phyloP scores from a whole-genome alignment of 495 filamentous ascomycete genomes.

The Daldinia grandis region DNA sequence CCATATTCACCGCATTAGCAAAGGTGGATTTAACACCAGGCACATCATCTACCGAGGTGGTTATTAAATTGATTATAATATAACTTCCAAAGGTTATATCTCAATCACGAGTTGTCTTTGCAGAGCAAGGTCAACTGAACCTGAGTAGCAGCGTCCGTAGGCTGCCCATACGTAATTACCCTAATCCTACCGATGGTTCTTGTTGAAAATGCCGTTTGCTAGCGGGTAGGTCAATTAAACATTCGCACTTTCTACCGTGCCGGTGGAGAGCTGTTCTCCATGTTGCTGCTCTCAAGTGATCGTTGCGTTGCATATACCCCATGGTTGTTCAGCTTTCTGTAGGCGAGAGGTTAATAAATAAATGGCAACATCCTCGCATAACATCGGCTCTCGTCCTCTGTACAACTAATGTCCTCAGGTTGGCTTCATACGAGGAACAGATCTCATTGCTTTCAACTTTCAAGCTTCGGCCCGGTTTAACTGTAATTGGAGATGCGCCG shows the following conservation, averaged over 20 bases:
- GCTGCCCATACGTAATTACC: neutral
- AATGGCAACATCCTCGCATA: neutral
- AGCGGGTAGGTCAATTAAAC: neutral
- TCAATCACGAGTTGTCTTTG: neutral
- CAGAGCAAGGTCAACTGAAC: neutral
- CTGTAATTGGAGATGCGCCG: neutral
- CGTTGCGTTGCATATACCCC: neutral
- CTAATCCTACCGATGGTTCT: neutral
- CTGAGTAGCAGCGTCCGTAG: neutral
- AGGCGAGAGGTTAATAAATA: neutral
- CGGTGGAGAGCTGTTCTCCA: constrained; percentile 1
- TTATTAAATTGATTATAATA: too few species aligned
- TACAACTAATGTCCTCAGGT: neutral
- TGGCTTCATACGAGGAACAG: neutral
- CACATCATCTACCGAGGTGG: neutral
- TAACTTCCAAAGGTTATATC: neutral
- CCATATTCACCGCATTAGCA: too few species aligned
- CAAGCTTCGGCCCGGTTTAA: constrained; percentile 12
- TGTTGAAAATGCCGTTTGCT: neutral
- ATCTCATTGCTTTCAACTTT: constrained; percentile 15
- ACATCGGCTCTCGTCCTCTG: neutral
- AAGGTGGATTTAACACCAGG: neutral
- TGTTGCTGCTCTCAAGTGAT: constrained; percentile 4
- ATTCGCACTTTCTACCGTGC: neutral
- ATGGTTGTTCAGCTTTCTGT: constrained; percentile 1